Conservation (phyloP, 2,329 filamentous ascomycete genomes). For the Curvularia spicifera region DNA sequence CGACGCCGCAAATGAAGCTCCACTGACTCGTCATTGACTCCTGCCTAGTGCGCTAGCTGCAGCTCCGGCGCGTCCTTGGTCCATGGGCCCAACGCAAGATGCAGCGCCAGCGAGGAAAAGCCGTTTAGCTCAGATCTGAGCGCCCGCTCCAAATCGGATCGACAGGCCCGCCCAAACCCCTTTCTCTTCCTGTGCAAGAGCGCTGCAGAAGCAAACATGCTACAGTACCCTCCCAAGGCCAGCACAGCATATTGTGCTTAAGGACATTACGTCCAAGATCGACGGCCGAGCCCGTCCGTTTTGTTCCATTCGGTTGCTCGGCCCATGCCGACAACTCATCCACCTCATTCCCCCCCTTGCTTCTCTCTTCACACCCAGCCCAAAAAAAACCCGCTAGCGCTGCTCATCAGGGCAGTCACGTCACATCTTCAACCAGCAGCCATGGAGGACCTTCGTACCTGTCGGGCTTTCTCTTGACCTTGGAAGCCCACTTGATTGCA, state of each 20-base stretch:
- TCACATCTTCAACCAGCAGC: not conserved
- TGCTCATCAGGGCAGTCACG: constrained; percentile 16
- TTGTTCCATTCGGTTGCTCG: constrained; percentile 1
- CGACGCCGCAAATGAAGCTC: constrained; percentile 8
- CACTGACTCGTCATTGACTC: constrained; percentile 27
- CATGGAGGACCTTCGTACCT: not conserved
- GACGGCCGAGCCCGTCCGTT: constrained; percentile 10
- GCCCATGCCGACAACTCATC: constrained; percentile 11
- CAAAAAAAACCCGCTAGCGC: not conserved
- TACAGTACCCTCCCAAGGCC: not conserved
- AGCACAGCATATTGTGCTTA: constrained; percentile 16
- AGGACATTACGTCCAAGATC: constrained; percentile 10
- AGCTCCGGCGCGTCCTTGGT: constrained; percentile 14
- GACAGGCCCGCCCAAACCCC: constrained; percentile 38
- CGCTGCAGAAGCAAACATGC: constrained; percentile 25
- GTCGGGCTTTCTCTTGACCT: not conserved
- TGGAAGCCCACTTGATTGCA: not conserved
- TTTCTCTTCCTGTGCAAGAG: constrained; percentile 19
- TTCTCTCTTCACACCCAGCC: not conserved
- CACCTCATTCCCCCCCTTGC: not conserved
- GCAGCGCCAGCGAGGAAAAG: constrained; percentile 38
- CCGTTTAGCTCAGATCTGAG: constrained; percentile 45
- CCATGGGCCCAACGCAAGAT: constrained; percentile 34
- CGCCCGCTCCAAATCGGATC: constrained; percentile 42
- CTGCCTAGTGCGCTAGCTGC: constrained; percentile 20